These are phyloP conservation scores for Vicia sativa DNA, from an alignment of 306 rosid genomes.

Conservation along the genomic window DNA sequence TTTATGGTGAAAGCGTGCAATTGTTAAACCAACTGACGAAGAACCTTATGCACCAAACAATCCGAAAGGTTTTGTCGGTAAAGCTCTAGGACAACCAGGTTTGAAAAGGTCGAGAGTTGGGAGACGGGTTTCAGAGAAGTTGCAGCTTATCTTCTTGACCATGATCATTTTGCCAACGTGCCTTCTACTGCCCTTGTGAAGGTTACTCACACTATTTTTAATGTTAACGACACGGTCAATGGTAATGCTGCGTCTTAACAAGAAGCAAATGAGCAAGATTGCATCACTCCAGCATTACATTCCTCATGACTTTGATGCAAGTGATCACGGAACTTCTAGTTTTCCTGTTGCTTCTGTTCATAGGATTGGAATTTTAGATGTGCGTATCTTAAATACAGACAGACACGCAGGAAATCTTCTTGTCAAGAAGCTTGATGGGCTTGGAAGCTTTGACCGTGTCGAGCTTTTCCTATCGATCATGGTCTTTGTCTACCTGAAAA, in stretches of 20 bases:
- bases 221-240: slow-evolving; percentile 63
- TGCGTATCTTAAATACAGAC: slow-evolving; percentile 72
- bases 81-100: slow-evolving; percentile 81
- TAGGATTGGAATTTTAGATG: slow-evolving; percentile 76
- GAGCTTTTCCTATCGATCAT: slow-evolving; percentile 84
- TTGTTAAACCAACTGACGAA: slow-evolving; percentile 88
- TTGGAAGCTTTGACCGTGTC: slow-evolving; percentile 60
- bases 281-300: slow-evolving; percentile 76
- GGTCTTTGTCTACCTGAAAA: slow-evolving; percentile 78
- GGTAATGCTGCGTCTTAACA: slow-evolving; percentile 44
- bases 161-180: slow-evolving; percentile 71
- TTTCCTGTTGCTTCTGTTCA: slow-evolving; percentile 78
- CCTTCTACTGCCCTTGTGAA: slow-evolving; percentile 84
- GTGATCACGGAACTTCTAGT: slow-evolving; percentile 79
- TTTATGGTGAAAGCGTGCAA: slow-evolving; percentile 64
- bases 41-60: slow-evolving; percentile 91
- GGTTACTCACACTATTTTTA: slow-evolving; percentile 70
- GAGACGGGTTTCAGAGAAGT: slow-evolving; percentile 91
- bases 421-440: slow-evolving; percentile 64
- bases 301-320: slow-evolving; percentile 78
- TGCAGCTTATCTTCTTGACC: slow-evolving; percentile 84
- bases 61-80: slow-evolving; percentile 88
- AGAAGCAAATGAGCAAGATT: slow-evolving; percentile 63
- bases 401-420: slow-evolving; percentile 86
- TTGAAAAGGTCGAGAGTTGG: slow-evolving; percentile 79